phyloP scores from a whole-genome alignment of 1,284 basidiomycete species.

The Apiotrichum porosum region DNA sequence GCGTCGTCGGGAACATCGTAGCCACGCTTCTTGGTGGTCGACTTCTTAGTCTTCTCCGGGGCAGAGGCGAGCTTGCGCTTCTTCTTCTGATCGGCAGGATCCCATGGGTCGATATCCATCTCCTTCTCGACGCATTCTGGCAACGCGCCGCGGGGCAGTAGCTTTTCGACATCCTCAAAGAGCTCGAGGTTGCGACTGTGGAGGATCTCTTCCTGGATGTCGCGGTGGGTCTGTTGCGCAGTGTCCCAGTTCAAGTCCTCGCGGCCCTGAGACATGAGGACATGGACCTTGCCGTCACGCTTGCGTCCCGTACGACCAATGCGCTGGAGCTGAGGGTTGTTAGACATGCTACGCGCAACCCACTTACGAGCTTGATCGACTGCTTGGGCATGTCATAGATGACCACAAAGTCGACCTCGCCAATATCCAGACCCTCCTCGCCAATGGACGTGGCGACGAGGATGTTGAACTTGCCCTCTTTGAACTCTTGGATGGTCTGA shows the following conservation, averaged over 20 bases:
- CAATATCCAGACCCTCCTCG: constrained; percentile 98
- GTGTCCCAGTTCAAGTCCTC: constrained; percentile 90
- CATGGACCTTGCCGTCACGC: constrained; percentile 81
- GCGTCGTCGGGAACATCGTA: constrained; percentile 44
- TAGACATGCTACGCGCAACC: neutral
- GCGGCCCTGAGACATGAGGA: constrained; percentile 84
- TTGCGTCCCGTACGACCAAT: constrained; percentile 94
- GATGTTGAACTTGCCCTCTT: constrained; percentile 80
- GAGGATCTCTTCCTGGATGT: constrained; percentile 84
- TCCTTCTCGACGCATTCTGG: constrained; percentile 73
- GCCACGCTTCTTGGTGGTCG: constrained; percentile 25
- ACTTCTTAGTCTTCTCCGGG: constrained; percentile 13
- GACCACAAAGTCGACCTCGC: constrained; percentile 94
- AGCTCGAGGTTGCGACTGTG: constrained; percentile 82
- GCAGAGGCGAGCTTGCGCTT: constrained; percentile 21
- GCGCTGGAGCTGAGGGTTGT: constrained; percentile 71
- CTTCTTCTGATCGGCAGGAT: constrained; percentile 34
- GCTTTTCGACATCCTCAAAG: constrained; percentile 81
- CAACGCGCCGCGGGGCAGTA: constrained; percentile 72
- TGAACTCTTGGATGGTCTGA: constrained; percentile 69
- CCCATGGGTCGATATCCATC: constrained; percentile 55
- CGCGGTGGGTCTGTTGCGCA: constrained; percentile 79
- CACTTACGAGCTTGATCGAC: constrained; percentile 84
- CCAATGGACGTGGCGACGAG: constrained; percentile 96
- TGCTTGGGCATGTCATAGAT: constrained; percentile 97